Evolutionary conservation across 116 monocot species (phyloP), one percentile per base, ranked within the genome.

Genomic region (Phalaenopsis hybrid): DNA sequence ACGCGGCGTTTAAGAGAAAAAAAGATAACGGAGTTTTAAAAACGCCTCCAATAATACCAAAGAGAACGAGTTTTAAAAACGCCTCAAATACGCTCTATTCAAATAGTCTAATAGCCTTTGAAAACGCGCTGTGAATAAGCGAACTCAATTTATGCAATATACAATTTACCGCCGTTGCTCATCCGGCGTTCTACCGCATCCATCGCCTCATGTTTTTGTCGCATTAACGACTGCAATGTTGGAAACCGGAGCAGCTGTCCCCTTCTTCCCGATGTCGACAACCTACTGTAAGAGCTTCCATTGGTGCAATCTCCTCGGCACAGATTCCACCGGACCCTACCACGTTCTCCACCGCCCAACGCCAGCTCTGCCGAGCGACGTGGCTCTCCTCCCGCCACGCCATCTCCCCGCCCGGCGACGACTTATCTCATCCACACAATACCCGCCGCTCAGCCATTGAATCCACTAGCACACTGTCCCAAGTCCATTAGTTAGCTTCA

Each of bases 341-440:
- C 75, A 75, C 75, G 75, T 75, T 75, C n/a, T 75, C 72, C 41
- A 72, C 72, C 33, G 41, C 15, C 17, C 41, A 33, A 6, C 20
- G 17, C 46, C 46, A 75, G 44, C 75, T 9, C 46, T 20, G 17
- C 20, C 2, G 15, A 46, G 72, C 10, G 73, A 75, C 75, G 75
- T 75, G 75, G n/a, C 46, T 75, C 20, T 46, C 46, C 23, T 46
- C 12, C 75, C 46, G 20, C 75, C 75, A 75, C 21, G 46, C 46
- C 46, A 21, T 75, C 46, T 75, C n/a, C 46, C 46, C 18, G 46
- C 13, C 46, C 75, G 75, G 45, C 20, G 75, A 46, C 43, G 9
- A 8, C 44, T 44, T 16, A 1, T n/a, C 46, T 75, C 75, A 4
- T 45, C 75, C 75, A 44, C 48, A 75, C 28, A 46, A 75, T 75